Evolutionary conservation across 2,329 filamentous ascomycete genomes (phyloP).

Genomic region (Pyrenophora seminiperda): DNA sequence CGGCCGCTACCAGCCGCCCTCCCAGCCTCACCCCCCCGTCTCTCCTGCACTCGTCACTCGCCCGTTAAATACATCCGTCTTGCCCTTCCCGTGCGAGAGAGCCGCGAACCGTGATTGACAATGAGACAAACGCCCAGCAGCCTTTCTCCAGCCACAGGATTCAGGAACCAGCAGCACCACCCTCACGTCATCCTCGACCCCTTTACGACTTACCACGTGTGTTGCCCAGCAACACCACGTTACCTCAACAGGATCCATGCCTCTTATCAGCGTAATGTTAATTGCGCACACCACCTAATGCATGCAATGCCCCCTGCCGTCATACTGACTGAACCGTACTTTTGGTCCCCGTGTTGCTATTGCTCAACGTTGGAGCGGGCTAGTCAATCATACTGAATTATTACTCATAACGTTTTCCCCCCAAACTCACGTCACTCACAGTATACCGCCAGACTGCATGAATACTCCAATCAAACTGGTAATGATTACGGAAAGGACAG

Average conservation of each 20-base stretch:
- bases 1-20: constrained; percentile 9
- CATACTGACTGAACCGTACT: too few species aligned
- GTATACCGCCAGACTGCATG: too few species aligned
- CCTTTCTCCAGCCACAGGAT: background rate
- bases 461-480: too few species aligned
- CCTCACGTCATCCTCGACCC: background rate
- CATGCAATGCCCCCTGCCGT: too few species aligned
- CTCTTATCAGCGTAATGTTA: too few species aligned
- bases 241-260: constrained; percentile 7
- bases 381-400: too few species aligned
- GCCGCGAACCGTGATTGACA: background rate
- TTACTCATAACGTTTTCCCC: too few species aligned
- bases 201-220: background rate
- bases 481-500: too few species aligned
- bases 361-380: too few species aligned
- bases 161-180: background rate
- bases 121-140: background rate
- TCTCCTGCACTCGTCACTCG: background rate
- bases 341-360: too few species aligned
- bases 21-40: constrained; percentile 8
- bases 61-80: background rate
- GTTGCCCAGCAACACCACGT: constrained; percentile 11
- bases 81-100: background rate
- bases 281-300: too few species aligned
- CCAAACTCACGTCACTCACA: too few species aligned